These are phyloP conservation scores for Juncus effusus DNA, from an alignment of 176 grass and related monocot genomes.

Conservation along the genomic window DNA sequence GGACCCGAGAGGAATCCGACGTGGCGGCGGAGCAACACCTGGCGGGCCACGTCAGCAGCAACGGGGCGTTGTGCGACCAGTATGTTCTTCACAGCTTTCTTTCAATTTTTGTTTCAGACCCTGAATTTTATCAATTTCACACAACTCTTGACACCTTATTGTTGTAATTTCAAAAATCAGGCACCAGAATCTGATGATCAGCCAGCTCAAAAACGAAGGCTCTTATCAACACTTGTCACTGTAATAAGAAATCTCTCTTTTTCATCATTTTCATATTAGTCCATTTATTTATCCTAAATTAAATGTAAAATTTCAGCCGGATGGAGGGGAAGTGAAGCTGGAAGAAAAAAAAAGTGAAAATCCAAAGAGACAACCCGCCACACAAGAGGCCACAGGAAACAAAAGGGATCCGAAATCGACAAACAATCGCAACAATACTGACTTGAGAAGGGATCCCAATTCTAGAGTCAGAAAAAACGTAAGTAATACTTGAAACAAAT, in stretches of 20 bases:
- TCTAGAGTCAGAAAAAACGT: slow-evolving; percentile 44
- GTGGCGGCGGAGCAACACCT: slow-evolving; percentile 25
- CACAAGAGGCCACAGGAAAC: slow-evolving; percentile 19
- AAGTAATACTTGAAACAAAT: slow-evolving; percentile 16
- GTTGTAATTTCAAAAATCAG: slow-evolving; percentile 21
- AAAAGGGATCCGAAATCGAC: slow-evolving; percentile 33
- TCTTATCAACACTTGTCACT: slow-evolving; percentile 78
- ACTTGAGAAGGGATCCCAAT: slow-evolving; percentile 61
- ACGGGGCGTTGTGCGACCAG: slow-evolving; percentile 62
- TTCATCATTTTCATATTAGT: neutral
- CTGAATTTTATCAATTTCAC: neutral
- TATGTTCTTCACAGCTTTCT: slow-evolving; percentile 30
- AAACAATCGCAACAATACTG: slow-evolving; percentile 34
- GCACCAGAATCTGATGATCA: slow-evolving; percentile 48
- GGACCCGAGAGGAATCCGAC: slow-evolving; percentile 79
- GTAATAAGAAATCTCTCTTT: slow-evolving; percentile 28
- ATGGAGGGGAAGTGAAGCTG: slow-evolving; percentile 38
- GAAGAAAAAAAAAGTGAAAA: slow-evolving; percentile 37
- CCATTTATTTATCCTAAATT: neutral
- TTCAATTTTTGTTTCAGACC: neutral
- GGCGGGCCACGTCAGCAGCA: slow-evolving; percentile 38
- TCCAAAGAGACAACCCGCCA: slow-evolving; percentile 13
- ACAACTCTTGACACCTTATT: neutral
- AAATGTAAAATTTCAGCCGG: slow-evolving; percentile 40
- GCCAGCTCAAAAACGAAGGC: slow-evolving; percentile 55